Evolutionary conservation across 805 yeast species (phyloP).

Genomic region (Priceomyces haplophilus): DNA sequence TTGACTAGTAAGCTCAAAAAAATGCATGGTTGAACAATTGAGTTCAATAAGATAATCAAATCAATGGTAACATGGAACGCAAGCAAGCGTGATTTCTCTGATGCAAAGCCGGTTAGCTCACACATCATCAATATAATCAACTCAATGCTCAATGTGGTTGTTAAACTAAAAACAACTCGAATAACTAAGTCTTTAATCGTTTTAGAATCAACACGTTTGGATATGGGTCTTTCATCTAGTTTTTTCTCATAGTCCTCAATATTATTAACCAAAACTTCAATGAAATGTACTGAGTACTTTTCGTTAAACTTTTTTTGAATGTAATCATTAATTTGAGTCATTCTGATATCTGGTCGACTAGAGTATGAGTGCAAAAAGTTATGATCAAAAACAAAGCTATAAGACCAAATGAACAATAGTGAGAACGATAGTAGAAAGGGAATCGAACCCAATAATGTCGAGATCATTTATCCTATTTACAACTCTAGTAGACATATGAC

Average conservation of each 20-base stretch:
- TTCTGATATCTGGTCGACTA: slow-evolving; percentile 15
- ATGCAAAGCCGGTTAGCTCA: slow-evolving; percentile 27
- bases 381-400: slow-evolving; percentile 21
- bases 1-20: slow-evolving; percentile 29
- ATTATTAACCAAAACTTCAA: slow-evolving; percentile 14
- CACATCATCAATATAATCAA: slow-evolving; percentile 35
- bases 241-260: slow-evolving; percentile 12
- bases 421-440: slow-evolving; percentile 16
- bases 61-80: slow-evolving; percentile 41
- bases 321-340: slow-evolving; percentile 24
- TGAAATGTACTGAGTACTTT: slow-evolving; percentile 13
- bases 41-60: slow-evolving; percentile 35
- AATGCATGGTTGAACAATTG: slow-evolving; percentile 44
- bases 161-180: slow-evolving; percentile 27
- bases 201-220: background rate
- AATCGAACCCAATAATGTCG: slow-evolving; percentile 9
- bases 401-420: slow-evolving; percentile 19
- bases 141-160: slow-evolving; percentile 29
- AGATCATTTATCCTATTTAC: background rate
- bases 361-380: slow-evolving; percentile 24
- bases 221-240: background rate
- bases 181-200: slow-evolving; percentile 13
- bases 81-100: slow-evolving; percentile 22
- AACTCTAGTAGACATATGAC: background rate
- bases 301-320: slow-evolving; percentile 15